Evolutionary conservation across 345 rosid genomes (phyloP), one percentile per base, ranked within the genome.

Genomic region (Cardamine chenopodiifolia): DNA sequence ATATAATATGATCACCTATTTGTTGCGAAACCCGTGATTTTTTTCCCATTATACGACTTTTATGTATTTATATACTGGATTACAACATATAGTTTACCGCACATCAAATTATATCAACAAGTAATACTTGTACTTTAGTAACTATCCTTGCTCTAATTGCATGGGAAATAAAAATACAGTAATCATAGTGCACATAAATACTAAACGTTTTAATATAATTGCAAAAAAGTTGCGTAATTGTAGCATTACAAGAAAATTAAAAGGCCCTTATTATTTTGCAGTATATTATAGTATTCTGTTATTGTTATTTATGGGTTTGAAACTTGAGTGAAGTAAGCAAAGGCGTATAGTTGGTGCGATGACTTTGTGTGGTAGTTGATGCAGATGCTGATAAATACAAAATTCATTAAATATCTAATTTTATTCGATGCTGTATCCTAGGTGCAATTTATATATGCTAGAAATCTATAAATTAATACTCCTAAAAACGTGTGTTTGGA

Each of bases 331-430:
- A 64, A 77, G 75, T 62, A 71, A 77, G 72, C 71, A 77, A 58
- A 63, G 11, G 34, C 72, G 68, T 70, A 65, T 57, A 67, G 80
- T 77, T 77, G 80, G 72, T 71, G 76, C 22, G 32, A 64, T 52
- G 66, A 71, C 59, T 57, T 64, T 56, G 56, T 55, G 61, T 64
- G 72, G 76, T 58, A 29, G 80, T 64, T 77, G 72, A 64, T 71
- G 37, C 62, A 54, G 49, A 70, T 45, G 44, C 23, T 70, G 48
- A 34, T 18, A 70, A 52, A 76, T 76, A 53, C 70, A 61, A 69
- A 62, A 29, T 37, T 52, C 53, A 63, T 53, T 5, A 29, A 34
- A 13, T 23, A 26, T 25, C 13, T 45, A 44, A 47, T 48, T 56
- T 73, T 19, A 65, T 66, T 25, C 39, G 9, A 35, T 45, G 37